These are phyloP conservation scores for Cladosporium sp. DNA, from an alignment of 2,329 filamentous ascomycete species.

Conservation along the genomic window DNA sequence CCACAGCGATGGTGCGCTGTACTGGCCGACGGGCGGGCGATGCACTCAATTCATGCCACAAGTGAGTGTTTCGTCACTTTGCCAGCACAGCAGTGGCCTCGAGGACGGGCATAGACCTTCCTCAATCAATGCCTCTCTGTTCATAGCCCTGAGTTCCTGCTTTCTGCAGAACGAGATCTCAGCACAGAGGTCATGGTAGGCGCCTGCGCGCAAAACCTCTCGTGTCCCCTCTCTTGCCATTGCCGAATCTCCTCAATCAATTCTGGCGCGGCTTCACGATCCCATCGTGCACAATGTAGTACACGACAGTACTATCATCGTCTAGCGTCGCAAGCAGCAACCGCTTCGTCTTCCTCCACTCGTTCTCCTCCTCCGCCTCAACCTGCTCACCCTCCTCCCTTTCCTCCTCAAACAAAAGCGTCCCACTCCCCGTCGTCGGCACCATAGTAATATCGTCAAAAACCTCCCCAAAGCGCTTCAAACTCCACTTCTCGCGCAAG, in stretches of 20 bases:
- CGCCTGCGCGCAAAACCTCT: neutral
- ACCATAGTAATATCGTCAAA: constrained; percentile 61
- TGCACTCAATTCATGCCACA: neutral
- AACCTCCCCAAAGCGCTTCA: constrained; percentile 65
- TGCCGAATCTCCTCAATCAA: constrained; percentile 44
- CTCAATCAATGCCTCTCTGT: neutral
- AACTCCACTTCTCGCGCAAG: constrained; percentile 70
- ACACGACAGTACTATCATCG: constrained; percentile 79
- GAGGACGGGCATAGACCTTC: neutral
- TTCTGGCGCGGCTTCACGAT: constrained; percentile 85
- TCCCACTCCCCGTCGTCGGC: constrained; percentile 40
- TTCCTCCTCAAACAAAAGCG: constrained; percentile 28
- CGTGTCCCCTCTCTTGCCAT: neutral
- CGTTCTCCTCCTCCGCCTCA: constrained; percentile 34
- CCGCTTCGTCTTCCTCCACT: constrained; percentile 60
- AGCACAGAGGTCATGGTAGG: neutral
- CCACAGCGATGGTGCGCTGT: neutral
- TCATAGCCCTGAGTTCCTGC: neutral
- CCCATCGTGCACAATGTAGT: constrained; percentile 84
- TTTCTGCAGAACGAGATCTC: neutral
- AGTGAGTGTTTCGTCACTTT: neutral
- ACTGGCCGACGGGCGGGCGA: neutral
- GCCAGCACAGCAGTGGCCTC: neutral
- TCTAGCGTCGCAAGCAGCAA: constrained; percentile 74
- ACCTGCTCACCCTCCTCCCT: constrained; percentile 30